Evolutionary conservation across 805 yeast species (phyloP).

Genomic region (Kluyveromyces wickerhamii): DNA sequence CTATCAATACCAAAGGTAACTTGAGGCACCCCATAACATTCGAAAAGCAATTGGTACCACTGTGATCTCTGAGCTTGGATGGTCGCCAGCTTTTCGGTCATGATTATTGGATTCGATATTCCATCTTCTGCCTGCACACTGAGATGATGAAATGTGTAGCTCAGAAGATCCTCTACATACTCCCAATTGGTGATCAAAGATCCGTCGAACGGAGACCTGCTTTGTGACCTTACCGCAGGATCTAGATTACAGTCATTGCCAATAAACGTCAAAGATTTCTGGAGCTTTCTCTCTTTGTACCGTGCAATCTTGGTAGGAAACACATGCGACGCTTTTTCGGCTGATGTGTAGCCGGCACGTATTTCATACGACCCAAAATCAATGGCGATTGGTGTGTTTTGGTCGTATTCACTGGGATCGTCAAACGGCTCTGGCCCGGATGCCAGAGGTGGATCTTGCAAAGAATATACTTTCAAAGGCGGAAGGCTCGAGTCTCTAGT

Average conservation of each 20-base stretch:
- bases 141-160: conserved; percentile 73
- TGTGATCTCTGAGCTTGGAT: conserved; percentile 62
- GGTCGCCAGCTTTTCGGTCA: conserved; percentile 72
- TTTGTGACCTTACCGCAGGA: conserved; percentile 54
- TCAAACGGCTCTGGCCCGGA: conserved; percentile 28
- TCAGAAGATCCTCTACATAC: conserved; percentile 69
- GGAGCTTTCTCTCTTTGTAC: conserved; percentile 69
- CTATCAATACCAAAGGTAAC: conserved; percentile 78
- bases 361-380: conserved; percentile 70
- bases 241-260: conserved; percentile 81
- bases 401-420: conserved; percentile 21
- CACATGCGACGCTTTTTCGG: conserved; percentile 43
- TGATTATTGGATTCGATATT: conserved; percentile 69
- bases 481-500: conserved; percentile 24
- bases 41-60: conserved; percentile 79
- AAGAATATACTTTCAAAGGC: conserved; percentile 20
- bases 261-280: conserved; percentile 54
- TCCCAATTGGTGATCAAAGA: conserved; percentile 90
- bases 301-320: conserved; percentile 66
- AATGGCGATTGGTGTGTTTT: conserved; percentile 67
- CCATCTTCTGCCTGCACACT: conserved; percentile 49
- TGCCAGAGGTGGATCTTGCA: conserved; percentile 26
- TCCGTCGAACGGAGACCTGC: conserved; percentile 82
- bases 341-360: conserved; percentile 51
- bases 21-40: conserved; percentile 67